Conservation (phyloP, 2,329 filamentous ascomycete genomes). For the Pseudogymnoascus sp. region DNA sequence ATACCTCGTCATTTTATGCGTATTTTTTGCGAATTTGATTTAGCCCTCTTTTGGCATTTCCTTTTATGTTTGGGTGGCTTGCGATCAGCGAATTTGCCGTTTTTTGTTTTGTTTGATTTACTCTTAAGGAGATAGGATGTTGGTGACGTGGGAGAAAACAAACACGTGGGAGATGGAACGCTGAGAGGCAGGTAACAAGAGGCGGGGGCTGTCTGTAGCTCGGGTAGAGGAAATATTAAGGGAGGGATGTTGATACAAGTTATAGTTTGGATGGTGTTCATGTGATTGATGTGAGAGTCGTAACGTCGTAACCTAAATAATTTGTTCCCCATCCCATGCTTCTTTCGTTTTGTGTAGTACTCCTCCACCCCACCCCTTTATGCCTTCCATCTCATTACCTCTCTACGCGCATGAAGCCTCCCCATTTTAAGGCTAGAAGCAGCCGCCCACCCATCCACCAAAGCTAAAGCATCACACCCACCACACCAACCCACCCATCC, state of each 20-base stretch:
- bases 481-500: slow-evolving; percentile 84
- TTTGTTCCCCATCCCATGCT: background rate
- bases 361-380: background rate
- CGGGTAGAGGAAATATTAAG: background rate
- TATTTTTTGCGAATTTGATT: background rate
- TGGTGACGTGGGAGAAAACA: background rate
- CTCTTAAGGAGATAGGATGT: background rate
- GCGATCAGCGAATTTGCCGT: background rate
- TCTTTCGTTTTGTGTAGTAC: background rate
- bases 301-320: background rate
- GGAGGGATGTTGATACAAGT: background rate
- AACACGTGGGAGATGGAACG: background rate
- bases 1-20: background rate
- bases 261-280: background rate
- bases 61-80: background rate
- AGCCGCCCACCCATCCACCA: background rate
- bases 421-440: background rate
- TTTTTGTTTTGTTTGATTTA: background rate
- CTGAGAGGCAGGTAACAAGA: background rate
- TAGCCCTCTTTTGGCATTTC: background rate
- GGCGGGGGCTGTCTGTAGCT: background rate
- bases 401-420: background rate
- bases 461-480: slow-evolving; percentile 57
- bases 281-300: background rate
- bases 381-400: background rate